Evolutionary conservation across 306 rosid genomes (phyloP).

Genomic region (Cucurbita ficifolia): DNA sequence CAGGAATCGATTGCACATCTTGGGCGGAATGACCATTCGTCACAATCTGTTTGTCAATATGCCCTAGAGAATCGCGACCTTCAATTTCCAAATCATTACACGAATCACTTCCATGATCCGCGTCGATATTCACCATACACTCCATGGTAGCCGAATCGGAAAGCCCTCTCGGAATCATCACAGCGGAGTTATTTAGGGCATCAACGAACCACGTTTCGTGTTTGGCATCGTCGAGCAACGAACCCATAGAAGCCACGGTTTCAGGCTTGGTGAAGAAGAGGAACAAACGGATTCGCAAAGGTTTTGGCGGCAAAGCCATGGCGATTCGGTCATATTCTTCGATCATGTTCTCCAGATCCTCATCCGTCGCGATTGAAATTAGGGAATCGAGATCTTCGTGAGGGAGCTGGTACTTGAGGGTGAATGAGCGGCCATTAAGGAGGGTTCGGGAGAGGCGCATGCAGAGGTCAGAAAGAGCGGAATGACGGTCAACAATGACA

Average conservation of each 20-base stretch:
- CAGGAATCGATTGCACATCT: conserved; percentile 34
- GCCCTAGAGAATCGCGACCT: conserved; percentile 14
- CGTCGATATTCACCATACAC: conserved; percentile 38
- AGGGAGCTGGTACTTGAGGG: conserved; percentile 80
- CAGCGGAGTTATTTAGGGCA: conserved; percentile 58
- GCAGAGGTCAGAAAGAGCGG: conserved; percentile 51
- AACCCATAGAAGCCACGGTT: conserved; percentile 63
- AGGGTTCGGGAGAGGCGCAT: conserved; percentile 48
- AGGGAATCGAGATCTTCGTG: conserved; percentile 68
- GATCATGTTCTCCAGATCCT: conserved; percentile 86
- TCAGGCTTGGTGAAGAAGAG: conserved; percentile 68
- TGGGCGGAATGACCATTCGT: conserved; percentile 17
- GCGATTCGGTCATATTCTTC: conserved; percentile 67
- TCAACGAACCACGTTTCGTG: conserved; percentile 94
- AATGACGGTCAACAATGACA: conserved; percentile 51
- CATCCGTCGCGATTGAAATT: conserved; percentile 60
- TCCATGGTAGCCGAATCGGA: conserved; percentile 57
- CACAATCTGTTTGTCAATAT: conserved; percentile 20
- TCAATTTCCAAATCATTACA: conserved; percentile 51
- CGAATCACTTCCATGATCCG: conserved; percentile 37
- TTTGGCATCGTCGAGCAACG: conserved; percentile 60
- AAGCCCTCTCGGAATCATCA: conserved; percentile 25
- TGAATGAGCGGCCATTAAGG: conserved; percentile 62
- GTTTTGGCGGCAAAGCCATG: conserved; percentile 19
- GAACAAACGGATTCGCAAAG: conserved; percentile 60